Evolutionary conservation across 2,329 filamentous ascomycete species (phyloP).

Genomic region (Torrubiellomyces zombiae): DNA sequence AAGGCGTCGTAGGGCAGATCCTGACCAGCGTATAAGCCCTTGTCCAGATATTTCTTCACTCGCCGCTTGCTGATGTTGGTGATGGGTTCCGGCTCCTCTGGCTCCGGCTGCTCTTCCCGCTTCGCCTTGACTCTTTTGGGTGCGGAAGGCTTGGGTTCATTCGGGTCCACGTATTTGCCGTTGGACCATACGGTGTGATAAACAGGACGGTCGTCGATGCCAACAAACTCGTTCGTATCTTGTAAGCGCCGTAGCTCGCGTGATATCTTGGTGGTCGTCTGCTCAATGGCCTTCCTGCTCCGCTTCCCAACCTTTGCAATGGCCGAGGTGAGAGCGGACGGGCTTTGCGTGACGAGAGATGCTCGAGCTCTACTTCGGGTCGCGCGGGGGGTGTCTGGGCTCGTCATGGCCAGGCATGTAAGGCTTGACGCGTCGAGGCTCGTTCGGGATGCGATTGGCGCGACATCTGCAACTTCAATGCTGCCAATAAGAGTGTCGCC

Average conservation of each 20-base stretch:
- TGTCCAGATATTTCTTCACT: slow-evolving; percentile 61
- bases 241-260: slow-evolving; percentile 43
- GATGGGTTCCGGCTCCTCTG: slow-evolving; percentile 21
- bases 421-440: slow-evolving; percentile 29
- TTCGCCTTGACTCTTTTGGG: slow-evolving; percentile 20
- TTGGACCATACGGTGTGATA: slow-evolving; percentile 46
- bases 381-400: slow-evolving; percentile 17
- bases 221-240: slow-evolving; percentile 45
- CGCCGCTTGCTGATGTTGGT: slow-evolving; percentile 24
- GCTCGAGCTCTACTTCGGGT: slow-evolving; percentile 16
- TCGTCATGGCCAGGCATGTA: slow-evolving; percentile 24
- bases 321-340: slow-evolving; percentile 21
- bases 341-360: slow-evolving; percentile 18
- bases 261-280: slow-evolving; percentile 27
- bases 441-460: slow-evolving; percentile 2
- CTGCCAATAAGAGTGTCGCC: slow-evolving; percentile 18
- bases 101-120: slow-evolving; percentile 16
- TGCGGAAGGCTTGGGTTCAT: slow-evolving; percentile 21
- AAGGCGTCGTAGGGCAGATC: slow-evolving; percentile 30
- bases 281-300: slow-evolving; percentile 35
- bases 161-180: slow-evolving; percentile 40
- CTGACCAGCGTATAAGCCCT: slow-evolving; percentile 81
- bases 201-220: slow-evolving; percentile 41
- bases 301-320: slow-evolving; percentile 42
- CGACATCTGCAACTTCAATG: slow-evolving; percentile 9